Evolutionary conservation across 768 basidiomycete species (phyloP), one percentile per base, ranked within the genome.

Genomic region (Clitopilus passeckerianus): DNA sequence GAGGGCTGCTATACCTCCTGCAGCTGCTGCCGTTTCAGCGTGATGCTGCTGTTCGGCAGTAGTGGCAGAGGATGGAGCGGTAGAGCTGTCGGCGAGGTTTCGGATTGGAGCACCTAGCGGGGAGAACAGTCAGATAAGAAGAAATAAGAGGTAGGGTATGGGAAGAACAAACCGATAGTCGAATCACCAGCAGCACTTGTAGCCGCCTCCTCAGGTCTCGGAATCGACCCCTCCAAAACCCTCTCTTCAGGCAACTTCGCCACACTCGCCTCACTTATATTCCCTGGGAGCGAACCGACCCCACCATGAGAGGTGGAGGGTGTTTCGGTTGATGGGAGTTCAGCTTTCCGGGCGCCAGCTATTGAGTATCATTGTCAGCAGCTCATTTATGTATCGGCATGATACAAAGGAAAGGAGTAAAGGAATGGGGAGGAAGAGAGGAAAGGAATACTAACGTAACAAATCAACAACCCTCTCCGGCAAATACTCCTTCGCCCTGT

Each of bases 161-260:
- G 4, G 27, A 30, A 30, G 7, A 30, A 30, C 27, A 30, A 4
- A 30, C 27, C 27, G 27, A 30, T 30, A 30, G 3, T 30, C 27
- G 27, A 30, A 34, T n/a, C 27, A 37, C 0, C 41, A 52, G 35
- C 34, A 54, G 53, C 16, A 5, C 7, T 1, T 34, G 6, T 16
- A 34, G n/a, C 20, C 37, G 27, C 50, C 50, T 54, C 27, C 57
- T 57, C 6, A 55, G 59, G 66, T 62, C 14, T 63, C 62, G 5
- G 54, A 43, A 41, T 41, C 3, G 5, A 5, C 37, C 37, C 57
- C 37, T 65, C 66, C 18, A 61, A 54, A 6, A 44, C 54, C 0
- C 78, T 71, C 57, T 84, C 81, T 12, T 83, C 78, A 2, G 84
- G 84, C 1, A 83, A 67, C 50, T 74, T 72, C 4, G 81, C 78